phyloP scores from a whole-genome alignment of 352 stramenopile genomes.

The Phytopythium kandeliae region DNA sequence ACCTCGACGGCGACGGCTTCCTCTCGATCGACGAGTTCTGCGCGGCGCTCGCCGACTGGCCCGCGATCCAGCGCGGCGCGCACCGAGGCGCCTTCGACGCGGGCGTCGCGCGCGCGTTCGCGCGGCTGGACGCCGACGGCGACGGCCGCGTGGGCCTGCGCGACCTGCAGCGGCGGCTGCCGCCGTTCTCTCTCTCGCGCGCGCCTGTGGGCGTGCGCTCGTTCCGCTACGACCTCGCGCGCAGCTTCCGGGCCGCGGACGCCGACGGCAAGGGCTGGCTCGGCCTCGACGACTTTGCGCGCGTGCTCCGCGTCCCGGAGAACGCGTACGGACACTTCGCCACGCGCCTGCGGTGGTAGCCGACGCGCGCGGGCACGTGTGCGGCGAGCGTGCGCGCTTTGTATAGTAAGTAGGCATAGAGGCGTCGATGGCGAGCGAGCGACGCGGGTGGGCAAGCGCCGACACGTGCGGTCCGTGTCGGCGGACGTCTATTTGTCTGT shows the following conservation, averaged over 20 bases:
- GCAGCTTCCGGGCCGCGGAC: conserved; percentile 56
- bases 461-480: conserved; percentile 1
- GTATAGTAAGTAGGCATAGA: not conserved
- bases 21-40: conserved; percentile 64
- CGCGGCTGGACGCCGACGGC: conserved; percentile 34
- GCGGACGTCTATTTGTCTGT: not conserved
- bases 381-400: no score
- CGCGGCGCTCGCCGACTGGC: conserved; percentile 63
- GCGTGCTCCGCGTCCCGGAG: conserved; percentile 43
- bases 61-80: conserved; percentile 35
- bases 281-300: conserved; percentile 32
- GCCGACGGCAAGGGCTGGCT: conserved; percentile 27
- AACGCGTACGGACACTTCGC: conserved; percentile 48
- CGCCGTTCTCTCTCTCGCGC: conserved; percentile 42
- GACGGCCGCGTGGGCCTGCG: conserved; percentile 41
- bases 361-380: no score
- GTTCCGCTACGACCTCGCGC: conserved; percentile 52
- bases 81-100: conserved; percentile 23
- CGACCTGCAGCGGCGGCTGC: conserved; percentile 35
- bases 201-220: conserved; percentile 26
- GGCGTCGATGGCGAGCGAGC: no score
- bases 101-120: conserved; percentile 38
- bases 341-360: conserved; percentile 18
- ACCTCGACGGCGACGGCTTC: conserved; percentile 56
- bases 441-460: conserved; percentile 1